These are phyloP conservation scores for Geotrichum phurueaensis DNA, from an alignment of 1,139 yeast genomes.

Conservation along the genomic window DNA sequence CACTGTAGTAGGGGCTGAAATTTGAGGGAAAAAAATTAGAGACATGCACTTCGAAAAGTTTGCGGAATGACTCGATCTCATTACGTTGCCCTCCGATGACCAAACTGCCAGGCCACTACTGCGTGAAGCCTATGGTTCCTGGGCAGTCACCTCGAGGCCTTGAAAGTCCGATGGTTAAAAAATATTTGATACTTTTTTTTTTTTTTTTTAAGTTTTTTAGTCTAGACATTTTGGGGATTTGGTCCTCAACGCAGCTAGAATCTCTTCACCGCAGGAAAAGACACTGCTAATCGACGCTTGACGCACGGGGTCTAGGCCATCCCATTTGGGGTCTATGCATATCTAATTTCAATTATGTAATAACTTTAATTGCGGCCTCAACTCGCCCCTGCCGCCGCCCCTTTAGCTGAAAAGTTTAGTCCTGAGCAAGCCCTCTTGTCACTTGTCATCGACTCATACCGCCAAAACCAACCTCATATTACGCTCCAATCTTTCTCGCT, in stretches of 20 bases:
- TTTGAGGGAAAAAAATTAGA: neutral
- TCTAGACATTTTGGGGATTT: neutral
- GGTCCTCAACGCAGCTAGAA: neutral
- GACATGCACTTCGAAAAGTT: neutral
- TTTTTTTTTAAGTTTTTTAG: neutral
- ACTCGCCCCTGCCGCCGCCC: neutral
- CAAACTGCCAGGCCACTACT: neutral
- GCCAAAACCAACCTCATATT: neutral
- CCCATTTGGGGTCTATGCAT: neutral
- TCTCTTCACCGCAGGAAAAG: neutral
- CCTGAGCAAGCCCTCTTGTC: neutral
- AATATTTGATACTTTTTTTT: neutral
- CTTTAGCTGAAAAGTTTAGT: neutral
- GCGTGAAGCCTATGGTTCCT: neutral
- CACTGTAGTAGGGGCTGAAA: neutral
- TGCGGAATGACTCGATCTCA: neutral
- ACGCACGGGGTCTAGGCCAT: neutral
- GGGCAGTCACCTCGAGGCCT: neutral
- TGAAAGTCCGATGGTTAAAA: neutral
- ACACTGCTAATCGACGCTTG: neutral
- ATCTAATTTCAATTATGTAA: neutral
- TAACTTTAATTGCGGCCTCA: neutral
- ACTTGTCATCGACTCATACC: neutral
- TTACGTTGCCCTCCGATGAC: neutral
- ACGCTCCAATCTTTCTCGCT: neutral